Conservation (phyloP, 2,329 filamentous ascomycete species). For the Diaporthe citri region DNA sequence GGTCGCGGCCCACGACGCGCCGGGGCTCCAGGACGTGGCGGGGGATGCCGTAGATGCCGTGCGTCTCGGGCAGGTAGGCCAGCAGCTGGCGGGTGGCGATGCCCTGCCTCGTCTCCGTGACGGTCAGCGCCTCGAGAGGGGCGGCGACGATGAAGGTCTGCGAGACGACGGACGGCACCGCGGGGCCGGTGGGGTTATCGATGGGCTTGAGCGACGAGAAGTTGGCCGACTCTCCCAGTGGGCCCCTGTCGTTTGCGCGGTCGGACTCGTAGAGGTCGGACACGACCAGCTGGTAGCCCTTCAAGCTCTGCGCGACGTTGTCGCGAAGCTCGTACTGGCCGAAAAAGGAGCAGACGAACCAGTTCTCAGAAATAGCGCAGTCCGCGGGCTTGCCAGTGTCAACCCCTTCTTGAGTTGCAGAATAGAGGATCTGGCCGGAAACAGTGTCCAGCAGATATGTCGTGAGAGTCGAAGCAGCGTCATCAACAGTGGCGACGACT, state of each 20-base stretch:
- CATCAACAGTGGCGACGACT: slow-evolving; percentile 77
- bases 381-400: slow-evolving; percentile 81
- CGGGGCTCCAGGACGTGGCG: slow-evolving; percentile 85
- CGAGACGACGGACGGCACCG: slow-evolving; percentile 80
- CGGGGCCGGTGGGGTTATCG: slow-evolving; percentile 64
- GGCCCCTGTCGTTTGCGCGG: slow-evolving; percentile 85
- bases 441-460: slow-evolving; percentile 88
- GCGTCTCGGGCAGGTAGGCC: slow-evolving; percentile 79
- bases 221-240: slow-evolving; percentile 76
- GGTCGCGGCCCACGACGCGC: slow-evolving; percentile 86
- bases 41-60: slow-evolving; percentile 83
- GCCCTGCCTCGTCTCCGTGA: slow-evolving; percentile 91
- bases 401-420: slow-evolving; percentile 77
- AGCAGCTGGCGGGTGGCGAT: slow-evolving; percentile 88
- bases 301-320: slow-evolving; percentile 68
- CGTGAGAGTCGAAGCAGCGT: slow-evolving; percentile 69
- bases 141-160: slow-evolving; percentile 86
- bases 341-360: slow-evolving; percentile 89
- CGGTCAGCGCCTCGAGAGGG: slow-evolving; percentile 82
- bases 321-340: slow-evolving; percentile 70
- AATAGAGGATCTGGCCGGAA: slow-evolving; percentile 83
- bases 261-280: slow-evolving; percentile 93
- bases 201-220: slow-evolving; percentile 82
- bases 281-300: slow-evolving; percentile 87
- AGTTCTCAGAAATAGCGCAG: slow-evolving; percentile 91